Percentiles rank a stretch among this genome's conserved stretches.
Evolutionary conservation across 225 moss, liverwort and hornwort genomes (phyloP).

Genomic region (Lunularia cruciata): DNA sequence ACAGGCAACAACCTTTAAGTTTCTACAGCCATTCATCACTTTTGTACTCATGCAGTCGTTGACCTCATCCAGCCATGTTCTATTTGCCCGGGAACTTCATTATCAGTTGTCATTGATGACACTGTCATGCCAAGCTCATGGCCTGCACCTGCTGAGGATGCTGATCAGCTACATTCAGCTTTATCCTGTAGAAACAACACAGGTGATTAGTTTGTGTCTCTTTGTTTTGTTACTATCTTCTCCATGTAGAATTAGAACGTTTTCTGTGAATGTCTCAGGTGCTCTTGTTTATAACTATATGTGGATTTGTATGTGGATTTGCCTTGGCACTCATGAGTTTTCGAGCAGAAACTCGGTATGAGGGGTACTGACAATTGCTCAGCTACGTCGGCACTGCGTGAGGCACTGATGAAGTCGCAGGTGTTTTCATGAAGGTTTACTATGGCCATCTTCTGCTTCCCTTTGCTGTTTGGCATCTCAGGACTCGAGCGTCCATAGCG

Average conservation of each 20-base stretch:
- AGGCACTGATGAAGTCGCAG: too few relatives aligned
- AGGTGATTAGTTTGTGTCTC: slow-evolving; percentile 25
- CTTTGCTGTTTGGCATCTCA: too few relatives aligned
- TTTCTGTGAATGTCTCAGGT: neutral
- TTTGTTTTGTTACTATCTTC: too few relatives aligned
- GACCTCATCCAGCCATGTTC: slow-evolving; percentile 26
- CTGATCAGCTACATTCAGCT: slow-evolving; percentile 39
- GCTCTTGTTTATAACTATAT: too few relatives aligned
- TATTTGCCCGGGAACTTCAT: slow-evolving; percentile 49
- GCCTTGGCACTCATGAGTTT: too few relatives aligned
- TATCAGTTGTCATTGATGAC: slow-evolving; percentile 34
- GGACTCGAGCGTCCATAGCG: too few relatives aligned
- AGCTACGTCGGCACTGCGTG: too few relatives aligned
- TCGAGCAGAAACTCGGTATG: too few relatives aligned
- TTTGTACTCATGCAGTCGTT: slow-evolving; percentile 35
- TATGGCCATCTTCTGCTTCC: too few relatives aligned
- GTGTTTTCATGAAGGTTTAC: too few relatives aligned
- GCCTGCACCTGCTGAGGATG: slow-evolving; percentile 30
- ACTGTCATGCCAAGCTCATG: slow-evolving; percentile 25
- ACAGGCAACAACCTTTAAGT: slow-evolving; percentile 28
- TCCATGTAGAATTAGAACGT: neutral
- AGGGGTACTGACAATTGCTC: too few relatives aligned
- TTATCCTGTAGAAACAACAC: slow-evolving; percentile 31
- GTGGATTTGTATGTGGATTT: too few relatives aligned
- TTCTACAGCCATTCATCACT: slow-evolving; percentile 42